Conservation (phyloP, 495 filamentous ascomycete genomes). For the Hypomontagnella monticulosa region DNA sequence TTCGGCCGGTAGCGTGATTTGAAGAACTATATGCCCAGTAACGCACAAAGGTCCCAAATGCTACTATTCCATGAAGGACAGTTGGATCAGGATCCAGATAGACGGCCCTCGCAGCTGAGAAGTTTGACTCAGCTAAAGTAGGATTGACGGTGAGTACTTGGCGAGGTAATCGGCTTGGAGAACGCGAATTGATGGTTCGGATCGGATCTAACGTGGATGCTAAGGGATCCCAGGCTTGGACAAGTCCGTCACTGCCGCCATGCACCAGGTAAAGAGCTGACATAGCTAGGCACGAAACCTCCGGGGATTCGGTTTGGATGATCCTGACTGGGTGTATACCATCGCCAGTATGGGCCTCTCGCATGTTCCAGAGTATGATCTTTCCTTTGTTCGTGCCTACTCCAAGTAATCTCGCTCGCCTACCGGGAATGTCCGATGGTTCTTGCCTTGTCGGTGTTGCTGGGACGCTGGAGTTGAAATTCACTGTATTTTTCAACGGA, state of each 20-base stretch:
- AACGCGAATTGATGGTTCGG: slow-evolving; percentile 88
- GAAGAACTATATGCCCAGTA: slow-evolving; percentile 93
- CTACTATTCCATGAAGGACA: slow-evolving; percentile 87
- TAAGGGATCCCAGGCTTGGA: slow-evolving; percentile 96
- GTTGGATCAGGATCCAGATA: slow-evolving; percentile 90
- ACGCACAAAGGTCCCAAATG: slow-evolving; percentile 84
- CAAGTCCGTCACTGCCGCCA: slow-evolving; percentile 93
- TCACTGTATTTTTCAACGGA: slow-evolving; percentile 57
- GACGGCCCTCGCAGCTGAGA: slow-evolving; percentile 84
- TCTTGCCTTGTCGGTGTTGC: slow-evolving; percentile 43
- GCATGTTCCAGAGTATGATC: slow-evolving; percentile 86
- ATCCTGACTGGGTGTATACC: slow-evolving; percentile 71
- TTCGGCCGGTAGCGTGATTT: slow-evolving; percentile 52
- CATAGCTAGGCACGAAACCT: slow-evolving; percentile 84
- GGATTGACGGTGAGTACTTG: slow-evolving; percentile 53
- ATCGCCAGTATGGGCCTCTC: slow-evolving; percentile 64
- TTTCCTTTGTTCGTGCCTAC: slow-evolving; percentile 81
- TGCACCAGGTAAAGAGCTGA: slow-evolving; percentile 90
- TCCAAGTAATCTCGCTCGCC: slow-evolving; percentile 82
- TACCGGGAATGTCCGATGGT: slow-evolving; percentile 75
- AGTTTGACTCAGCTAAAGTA: slow-evolving; percentile 65
- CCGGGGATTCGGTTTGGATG: slow-evolving; percentile 91
- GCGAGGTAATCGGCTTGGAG: slow-evolving; percentile 75
- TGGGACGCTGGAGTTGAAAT: slow-evolving; percentile 25
- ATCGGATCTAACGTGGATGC: slow-evolving; percentile 82